phyloP scores from a whole-genome alignment of 371 early-diverging fungal genomes.

The Mucor circinelloides region DNA sequence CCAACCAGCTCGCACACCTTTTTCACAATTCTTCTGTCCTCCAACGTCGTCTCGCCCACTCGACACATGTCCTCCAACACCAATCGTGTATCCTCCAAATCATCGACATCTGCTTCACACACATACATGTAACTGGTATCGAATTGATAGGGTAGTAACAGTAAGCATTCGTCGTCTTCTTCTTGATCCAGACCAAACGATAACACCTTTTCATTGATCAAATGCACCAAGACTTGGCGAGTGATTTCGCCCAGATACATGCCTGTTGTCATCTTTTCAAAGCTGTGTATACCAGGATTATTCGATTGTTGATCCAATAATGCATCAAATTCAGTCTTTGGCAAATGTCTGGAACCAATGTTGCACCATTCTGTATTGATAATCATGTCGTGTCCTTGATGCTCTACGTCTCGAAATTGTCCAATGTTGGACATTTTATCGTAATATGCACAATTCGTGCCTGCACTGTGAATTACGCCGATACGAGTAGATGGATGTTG shows the following conservation, averaged over 20 bases:
- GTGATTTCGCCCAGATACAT: constrained; percentile 59
- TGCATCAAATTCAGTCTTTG: constrained; percentile 79
- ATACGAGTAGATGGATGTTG: constrained; percentile 81
- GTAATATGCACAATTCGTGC: constrained; percentile 93
- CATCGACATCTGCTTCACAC: constrained; percentile 45
- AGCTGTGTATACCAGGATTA: constrained; percentile 77
- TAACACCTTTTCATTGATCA: constrained; percentile 59
- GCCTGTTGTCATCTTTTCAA: constrained; percentile 94
- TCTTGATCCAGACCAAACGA: constrained; percentile 58
- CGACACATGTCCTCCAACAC: constrained; percentile 52
- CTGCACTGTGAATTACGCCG: constrained; percentile 92
- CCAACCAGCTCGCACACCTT: constrained; percentile 45
- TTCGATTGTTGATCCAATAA: constrained; percentile 75
- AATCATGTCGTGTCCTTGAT: constrained; percentile 66
- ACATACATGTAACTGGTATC: constrained; percentile 82
- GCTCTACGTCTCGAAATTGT: constrained; percentile 6
- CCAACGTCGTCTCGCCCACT: constrained; percentile 34
- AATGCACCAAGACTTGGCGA: constrained; percentile 73
- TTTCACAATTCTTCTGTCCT: constrained; percentile 48
- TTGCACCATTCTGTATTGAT: constrained; percentile 90
- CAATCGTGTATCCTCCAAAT: constrained; percentile 43
- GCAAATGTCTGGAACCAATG: constrained; percentile 66
- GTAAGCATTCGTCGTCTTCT: constrained; percentile 36
- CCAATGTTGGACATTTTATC: constrained; percentile 42
- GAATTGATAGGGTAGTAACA: constrained; percentile 67